These are phyloP conservation scores for Oryza nivara DNA, from an alignment of 176 grass and related monocot genomes.

Conservation along the genomic window DNA sequence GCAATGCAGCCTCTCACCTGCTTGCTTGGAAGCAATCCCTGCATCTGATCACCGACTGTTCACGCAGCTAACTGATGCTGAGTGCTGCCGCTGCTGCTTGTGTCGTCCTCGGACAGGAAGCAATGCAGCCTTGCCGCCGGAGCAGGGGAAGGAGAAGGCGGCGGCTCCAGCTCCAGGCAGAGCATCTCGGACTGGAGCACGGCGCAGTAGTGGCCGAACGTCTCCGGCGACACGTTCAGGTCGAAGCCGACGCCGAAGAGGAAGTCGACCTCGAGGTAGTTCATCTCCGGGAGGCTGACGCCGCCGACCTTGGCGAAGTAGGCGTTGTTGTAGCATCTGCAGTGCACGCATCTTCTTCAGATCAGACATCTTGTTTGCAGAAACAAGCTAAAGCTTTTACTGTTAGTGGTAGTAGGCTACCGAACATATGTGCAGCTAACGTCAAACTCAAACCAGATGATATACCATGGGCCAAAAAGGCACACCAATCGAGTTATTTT, in stretches of 20 bases:
- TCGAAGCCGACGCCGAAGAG: conserved; percentile 49
- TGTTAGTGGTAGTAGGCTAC: not conserved
- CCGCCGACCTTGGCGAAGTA: conserved; percentile 57
- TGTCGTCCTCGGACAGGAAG: conserved; percentile 55
- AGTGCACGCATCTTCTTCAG: not conserved
- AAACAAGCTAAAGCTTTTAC: not conserved
- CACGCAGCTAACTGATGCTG: conserved; percentile 49
- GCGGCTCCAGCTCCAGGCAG: conserved; percentile 31
- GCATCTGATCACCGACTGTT: conserved; percentile 3
- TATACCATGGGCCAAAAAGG: not conserved
- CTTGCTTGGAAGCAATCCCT: conserved; percentile 39
- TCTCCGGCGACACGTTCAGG: conserved; percentile 49
- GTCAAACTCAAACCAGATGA: conserved; percentile 8
- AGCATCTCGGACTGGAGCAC: conserved; percentile 52
- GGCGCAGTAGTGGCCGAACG: conserved; percentile 52
- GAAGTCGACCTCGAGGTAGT: conserved; percentile 64
- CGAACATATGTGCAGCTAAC: not conserved
- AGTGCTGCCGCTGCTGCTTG: not conserved
- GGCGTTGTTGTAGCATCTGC: conserved; percentile 56
- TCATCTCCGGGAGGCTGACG: conserved; percentile 65
- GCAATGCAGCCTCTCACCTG: not conserved
- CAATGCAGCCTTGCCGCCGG: conserved; percentile 30
- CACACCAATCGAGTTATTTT: not conserved
- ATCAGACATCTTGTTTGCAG: not conserved
- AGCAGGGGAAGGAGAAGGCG: not conserved